phyloP scores from a whole-genome alignment of 371 early-diverging fungal genomes.

The Apophysomyces elegans region DNA sequence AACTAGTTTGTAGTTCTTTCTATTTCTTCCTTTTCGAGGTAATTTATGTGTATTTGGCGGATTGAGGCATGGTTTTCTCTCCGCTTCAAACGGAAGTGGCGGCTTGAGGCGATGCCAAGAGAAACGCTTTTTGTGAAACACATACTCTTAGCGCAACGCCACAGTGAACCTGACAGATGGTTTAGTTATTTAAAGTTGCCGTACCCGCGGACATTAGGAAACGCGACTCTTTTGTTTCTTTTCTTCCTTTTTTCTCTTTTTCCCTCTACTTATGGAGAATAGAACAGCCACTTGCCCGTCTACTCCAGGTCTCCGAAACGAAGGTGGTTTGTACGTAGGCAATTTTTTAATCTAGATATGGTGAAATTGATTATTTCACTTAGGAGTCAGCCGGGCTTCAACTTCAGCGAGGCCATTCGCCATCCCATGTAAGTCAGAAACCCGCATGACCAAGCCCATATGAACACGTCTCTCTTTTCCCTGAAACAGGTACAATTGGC shows the following conservation, averaged over 20 bases:
- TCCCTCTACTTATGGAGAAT: not conserved
- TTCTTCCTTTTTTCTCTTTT: not conserved
- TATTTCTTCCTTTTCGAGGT: not conserved
- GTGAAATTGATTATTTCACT: slow-evolving; percentile 11
- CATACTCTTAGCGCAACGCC: not conserved
- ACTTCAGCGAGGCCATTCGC: slow-evolving; percentile 38
- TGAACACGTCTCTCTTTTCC: not conserved
- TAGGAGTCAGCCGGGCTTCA: slow-evolving; percentile 45
- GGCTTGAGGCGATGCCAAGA: slow-evolving; percentile 5
- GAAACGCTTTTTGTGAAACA: not conserved
- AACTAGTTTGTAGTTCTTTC: not conserved
- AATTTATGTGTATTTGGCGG: not conserved
- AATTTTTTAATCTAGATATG: slow-evolving; percentile 6
- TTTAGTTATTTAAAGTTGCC: not conserved
- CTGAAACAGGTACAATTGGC: slow-evolving; percentile 40
- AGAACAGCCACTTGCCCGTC: slow-evolving; percentile 20
- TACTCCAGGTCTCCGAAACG: slow-evolving; percentile 17
- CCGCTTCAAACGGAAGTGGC: not conserved
- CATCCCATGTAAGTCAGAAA: slow-evolving; percentile 36
- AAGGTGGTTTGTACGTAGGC: slow-evolving; percentile 25
- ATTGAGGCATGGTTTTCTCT: not conserved
- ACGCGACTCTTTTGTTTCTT: not conserved
- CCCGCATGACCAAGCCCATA: not conserved
- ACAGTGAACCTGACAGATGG: not conserved
- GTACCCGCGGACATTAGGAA: not conserved